Percentiles rank a stretch among this genome's conserved stretches.
Evolutionary conservation across 2,329 filamentous ascomycete genomes (phyloP).

Genomic region (Diplodia scrobiculata): DNA sequence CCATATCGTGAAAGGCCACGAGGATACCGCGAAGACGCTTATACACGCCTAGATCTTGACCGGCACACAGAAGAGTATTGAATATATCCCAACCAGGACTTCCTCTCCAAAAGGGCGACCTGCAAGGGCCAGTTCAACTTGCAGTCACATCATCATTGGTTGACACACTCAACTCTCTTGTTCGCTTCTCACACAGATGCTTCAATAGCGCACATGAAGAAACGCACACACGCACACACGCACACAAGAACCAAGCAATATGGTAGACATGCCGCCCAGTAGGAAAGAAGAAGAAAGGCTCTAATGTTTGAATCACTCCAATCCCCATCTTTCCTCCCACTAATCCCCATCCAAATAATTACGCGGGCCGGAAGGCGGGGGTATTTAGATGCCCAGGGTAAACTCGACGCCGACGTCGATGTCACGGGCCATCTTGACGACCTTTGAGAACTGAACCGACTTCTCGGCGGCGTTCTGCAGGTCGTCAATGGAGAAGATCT

Average conservation of each 20-base stretch:
- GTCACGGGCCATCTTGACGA: slow-evolving; percentile 97
- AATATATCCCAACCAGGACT: too few species aligned
- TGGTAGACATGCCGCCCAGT: slow-evolving; percentile 7
- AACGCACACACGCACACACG: background rate
- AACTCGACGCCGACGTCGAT: slow-evolving; percentile 85
- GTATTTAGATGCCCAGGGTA: slow-evolving; percentile 70
- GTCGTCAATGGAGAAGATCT: slow-evolving; percentile 99
- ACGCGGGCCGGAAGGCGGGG: background rate
- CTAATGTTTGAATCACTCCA: slow-evolving; percentile 1
- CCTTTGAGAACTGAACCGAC: slow-evolving; percentile 97
- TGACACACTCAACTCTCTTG: background rate
- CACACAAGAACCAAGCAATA: background rate
- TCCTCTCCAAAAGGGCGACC: too few species aligned
- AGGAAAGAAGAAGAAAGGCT: background rate
- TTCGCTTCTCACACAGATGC: slow-evolving; percentile 9
- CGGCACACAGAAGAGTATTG: too few species aligned
- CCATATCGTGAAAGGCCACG: too few species aligned
- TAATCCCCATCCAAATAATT: background rate
- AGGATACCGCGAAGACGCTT: too few species aligned
- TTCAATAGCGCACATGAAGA: background rate
- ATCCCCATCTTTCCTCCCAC: background rate
- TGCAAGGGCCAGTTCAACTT: too few species aligned
- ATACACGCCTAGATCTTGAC: too few species aligned
- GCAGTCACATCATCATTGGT: background rate
- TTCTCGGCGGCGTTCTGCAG: slow-evolving; percentile 96